Conservation (phyloP, 2,329 filamentous ascomycete species). For the Clonostachys byssicola region DNA sequence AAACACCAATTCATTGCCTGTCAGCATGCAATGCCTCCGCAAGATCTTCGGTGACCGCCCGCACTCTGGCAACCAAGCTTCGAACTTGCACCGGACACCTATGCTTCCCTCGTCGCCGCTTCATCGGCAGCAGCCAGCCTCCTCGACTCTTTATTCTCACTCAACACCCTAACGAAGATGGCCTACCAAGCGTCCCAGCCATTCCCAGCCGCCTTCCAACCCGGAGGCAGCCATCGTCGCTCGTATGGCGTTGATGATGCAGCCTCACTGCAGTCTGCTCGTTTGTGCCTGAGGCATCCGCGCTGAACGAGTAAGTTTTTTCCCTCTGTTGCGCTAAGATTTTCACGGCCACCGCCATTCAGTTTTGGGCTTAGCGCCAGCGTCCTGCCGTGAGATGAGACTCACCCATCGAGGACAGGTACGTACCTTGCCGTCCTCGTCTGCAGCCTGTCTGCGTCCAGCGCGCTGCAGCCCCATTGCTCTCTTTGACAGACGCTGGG, state of each 20-base stretch:
- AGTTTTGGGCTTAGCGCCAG: constrained; percentile 26
- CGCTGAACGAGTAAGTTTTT: background rate
- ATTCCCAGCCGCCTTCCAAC: no score
- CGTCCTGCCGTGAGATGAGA: constrained; percentile 8
- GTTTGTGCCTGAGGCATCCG: constrained; percentile 9
- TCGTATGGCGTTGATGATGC: constrained; percentile 1
- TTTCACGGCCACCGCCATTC: constrained; percentile 26
- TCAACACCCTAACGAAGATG: no score
- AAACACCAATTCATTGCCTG: no score
- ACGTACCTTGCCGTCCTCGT: background rate
- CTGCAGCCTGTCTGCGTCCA: background rate
- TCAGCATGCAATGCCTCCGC: no score
- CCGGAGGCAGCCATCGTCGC: background rate
- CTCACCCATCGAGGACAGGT: background rate
- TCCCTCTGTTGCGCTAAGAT: constrained; percentile 18
- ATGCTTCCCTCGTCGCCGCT: no score
- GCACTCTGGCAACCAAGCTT: no score
- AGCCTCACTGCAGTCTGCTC: background rate
- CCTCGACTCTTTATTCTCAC: no score
- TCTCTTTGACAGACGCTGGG: background rate
- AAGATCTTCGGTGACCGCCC: no score
- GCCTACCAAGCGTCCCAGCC: no score
- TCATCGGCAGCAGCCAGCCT: no score
- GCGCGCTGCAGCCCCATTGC: background rate
- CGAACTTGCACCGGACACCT: no score